Evolutionary conservation across 2,329 filamentous ascomycete species (phyloP).

Genomic region (Phialemonium atrogriseum): DNA sequence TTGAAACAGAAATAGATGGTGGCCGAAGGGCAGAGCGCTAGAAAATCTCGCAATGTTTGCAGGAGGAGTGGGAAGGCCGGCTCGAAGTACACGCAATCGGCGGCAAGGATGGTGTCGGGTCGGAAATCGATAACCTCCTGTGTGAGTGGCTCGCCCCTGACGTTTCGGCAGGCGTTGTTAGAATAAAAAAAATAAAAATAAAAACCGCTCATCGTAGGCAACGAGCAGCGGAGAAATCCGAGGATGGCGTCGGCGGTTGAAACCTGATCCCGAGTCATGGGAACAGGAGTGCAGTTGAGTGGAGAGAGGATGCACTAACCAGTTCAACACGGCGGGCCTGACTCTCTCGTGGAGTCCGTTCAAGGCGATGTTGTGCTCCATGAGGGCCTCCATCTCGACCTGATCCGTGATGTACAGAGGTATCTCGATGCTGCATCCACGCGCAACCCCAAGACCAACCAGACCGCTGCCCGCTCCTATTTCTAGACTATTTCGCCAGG

Average conservation of each 20-base stretch:
- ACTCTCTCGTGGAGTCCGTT: conserved; percentile 62
- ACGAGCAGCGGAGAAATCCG: conserved; percentile 1
- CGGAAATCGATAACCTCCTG: conserved; percentile 42
- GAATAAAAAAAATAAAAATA: too few species aligned
- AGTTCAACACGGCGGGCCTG: conserved; percentile 67
- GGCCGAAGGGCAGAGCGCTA: conserved; percentile 60
- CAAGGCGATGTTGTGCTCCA: conserved; percentile 78
- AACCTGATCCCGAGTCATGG: too few species aligned
- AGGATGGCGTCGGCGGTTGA: conserved; percentile 3
- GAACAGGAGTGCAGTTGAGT: conserved; percentile 1
- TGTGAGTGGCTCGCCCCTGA: conserved; percentile 54
- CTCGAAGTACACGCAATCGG: conserved; percentile 96
- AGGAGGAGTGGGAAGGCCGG: conserved; percentile 86
- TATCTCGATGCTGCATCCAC: conserved; percentile 42
- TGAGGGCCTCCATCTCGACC: conserved; percentile 72
- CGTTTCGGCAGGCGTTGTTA: too few species aligned
- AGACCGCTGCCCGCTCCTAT: conserved; percentile 87
- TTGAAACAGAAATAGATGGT: conserved; percentile 85
- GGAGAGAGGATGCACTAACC: conserved; percentile 44
- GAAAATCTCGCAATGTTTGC: conserved; percentile 65
- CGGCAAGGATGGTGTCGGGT: conserved; percentile 81
- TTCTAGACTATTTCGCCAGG: conserved; percentile 58
- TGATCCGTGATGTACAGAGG: conserved; percentile 83
- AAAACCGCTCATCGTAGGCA: too few species aligned
- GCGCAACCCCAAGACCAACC: conserved; percentile 59